Evolutionary conservation across 192 early-diverging fungal genomes (phyloP), one percentile per base, ranked within the genome.

Genomic region (Entomortierella lignicola): DNA sequence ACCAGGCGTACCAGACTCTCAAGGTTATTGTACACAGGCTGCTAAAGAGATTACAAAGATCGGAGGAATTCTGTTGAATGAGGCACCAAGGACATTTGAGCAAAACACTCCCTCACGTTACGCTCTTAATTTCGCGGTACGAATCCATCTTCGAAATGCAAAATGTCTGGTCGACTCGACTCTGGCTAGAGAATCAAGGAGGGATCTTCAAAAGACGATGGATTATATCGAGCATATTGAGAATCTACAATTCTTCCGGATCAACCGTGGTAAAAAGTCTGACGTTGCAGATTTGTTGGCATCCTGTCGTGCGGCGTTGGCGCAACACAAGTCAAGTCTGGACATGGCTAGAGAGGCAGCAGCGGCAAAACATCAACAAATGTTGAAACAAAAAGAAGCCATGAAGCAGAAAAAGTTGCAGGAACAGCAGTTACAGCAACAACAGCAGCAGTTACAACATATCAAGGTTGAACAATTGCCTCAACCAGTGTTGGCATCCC

Each of bases 41-140:
- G 75, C 75, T 27, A 79, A 79, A 52, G 75, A 79, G 68, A 61
- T 79, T 30, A 79, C 75, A 7, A 79, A 70, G 42, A 79, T 79
- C 48, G 60, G 59, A 6, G 75, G 75, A 1, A 69, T 79, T 25
- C 20, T 79, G 2, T 39, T 79, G 37, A 60, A 65, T n/a, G 75
- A 79, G 23, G 60, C 67, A 8, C 75, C 75, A 10, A 37, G 55
- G 41, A 61, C 75, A 0, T 79, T 79, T 54, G 75, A 79, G 21
- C 75, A 70, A 12, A 79, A 79, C 58, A 79, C 75, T 0, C 75
- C 75, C 0, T 47, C 75, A 3, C 66, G 75, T n/a, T 79, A 79
- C 39, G 75, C 67, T 2, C 60, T 79, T 50, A 69, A 70, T 50
- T 79, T 79, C 61, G 75, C 75, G 10, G 65, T 79, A 21, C 75